Base-by-base conservation (phyloP, 805 yeast species). In the Wickerhamomyces subpelliculosus region DNA sequence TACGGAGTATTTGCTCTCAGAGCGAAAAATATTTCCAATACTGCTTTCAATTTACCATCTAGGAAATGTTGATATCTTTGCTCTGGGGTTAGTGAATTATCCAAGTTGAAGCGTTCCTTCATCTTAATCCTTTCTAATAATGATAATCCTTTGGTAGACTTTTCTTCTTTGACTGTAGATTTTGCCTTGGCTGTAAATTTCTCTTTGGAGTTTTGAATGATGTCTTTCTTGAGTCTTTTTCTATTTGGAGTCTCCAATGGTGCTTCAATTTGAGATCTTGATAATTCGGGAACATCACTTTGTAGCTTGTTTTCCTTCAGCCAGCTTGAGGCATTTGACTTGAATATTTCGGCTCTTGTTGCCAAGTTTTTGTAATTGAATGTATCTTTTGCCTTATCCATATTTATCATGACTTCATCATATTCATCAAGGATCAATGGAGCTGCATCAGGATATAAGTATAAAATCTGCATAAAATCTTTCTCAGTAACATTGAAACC, bases 121-220 rank as follows among this genome's bases (percentile, higher is more conserved):
- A 49, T 39, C 37, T 54, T 57, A 34, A 69, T 65, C 32, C 74
- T 51, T 31, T 70, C 69, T 11, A 69, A 42, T 6, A 70, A 45
- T 1, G 67, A 51, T 9, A 59, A 32, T 9, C 48, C 49, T 8
- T 34, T 36, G 8, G 34, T 25, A n/a, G n/a, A n/a, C n/a, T n/a
- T n/a, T 1, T 40, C 42, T 4, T 9, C 18, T n/a, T 27, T 34
- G 12, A 25, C 22, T 12, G 12, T 33, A 13, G 32, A 30, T 4
- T 34, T 28, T 17, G 28, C 27, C 17, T 35, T 20, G 6, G 14
- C 13, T n/a, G 47, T 11, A 62, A 42, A 24, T 58, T 58, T 42
- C 70, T 71, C 37, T 55, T 54, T 20, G 0, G 34, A 16, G 18
- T 41, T 34, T 21, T 42, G 44, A 10, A 40, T 10, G 5, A 44